These are phyloP conservation scores for Sclerotinia spermophila DNA, from an alignment of 2,329 filamentous ascomycete genomes.

Conservation along the genomic window DNA sequence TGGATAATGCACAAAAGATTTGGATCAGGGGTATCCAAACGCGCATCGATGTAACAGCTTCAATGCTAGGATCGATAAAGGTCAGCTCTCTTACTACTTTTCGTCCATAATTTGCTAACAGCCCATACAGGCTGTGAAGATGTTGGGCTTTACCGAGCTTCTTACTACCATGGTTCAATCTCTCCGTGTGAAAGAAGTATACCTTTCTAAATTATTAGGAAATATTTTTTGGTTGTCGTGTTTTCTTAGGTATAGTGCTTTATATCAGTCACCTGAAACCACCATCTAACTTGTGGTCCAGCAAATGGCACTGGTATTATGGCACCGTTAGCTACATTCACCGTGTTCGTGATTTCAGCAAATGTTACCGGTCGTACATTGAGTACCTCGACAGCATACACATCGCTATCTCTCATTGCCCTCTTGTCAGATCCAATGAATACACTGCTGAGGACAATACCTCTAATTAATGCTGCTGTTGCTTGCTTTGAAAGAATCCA, in stretches of 20 bases:
- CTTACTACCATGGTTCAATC: conserved; percentile 38
- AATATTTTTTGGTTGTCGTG: conserved; percentile 34
- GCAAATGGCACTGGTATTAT: conserved; percentile 32
- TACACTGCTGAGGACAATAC: conserved; percentile 40
- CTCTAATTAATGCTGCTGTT: conserved; percentile 39
- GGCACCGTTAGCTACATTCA: conserved; percentile 42
- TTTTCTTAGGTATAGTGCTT: conserved; percentile 24
- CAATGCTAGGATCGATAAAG: conserved; percentile 36
- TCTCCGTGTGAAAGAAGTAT: conserved; percentile 41
- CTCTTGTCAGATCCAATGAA: conserved; percentile 42
- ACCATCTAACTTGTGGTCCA: conserved; percentile 6
- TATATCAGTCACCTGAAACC: background rate
- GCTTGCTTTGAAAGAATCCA: conserved; percentile 44
- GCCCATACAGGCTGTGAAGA: conserved; percentile 32
- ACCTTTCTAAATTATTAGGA: conserved; percentile 40
- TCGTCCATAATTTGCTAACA: conserved; percentile 9
- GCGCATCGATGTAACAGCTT: conserved; percentile 33
- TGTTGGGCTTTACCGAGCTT: conserved; percentile 38
- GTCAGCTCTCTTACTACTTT: conserved; percentile 8
- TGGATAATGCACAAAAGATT: conserved; percentile 31
- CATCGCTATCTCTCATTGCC: conserved; percentile 42
- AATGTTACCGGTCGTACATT: conserved; percentile 33
- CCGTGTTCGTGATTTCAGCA: conserved; percentile 38
- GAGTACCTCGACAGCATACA: conserved; percentile 39
- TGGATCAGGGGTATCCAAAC: conserved; percentile 37